phyloP scores from a whole-genome alignment of 2,329 filamentous ascomycete genomes.

The Amphichorda felina region DNA sequence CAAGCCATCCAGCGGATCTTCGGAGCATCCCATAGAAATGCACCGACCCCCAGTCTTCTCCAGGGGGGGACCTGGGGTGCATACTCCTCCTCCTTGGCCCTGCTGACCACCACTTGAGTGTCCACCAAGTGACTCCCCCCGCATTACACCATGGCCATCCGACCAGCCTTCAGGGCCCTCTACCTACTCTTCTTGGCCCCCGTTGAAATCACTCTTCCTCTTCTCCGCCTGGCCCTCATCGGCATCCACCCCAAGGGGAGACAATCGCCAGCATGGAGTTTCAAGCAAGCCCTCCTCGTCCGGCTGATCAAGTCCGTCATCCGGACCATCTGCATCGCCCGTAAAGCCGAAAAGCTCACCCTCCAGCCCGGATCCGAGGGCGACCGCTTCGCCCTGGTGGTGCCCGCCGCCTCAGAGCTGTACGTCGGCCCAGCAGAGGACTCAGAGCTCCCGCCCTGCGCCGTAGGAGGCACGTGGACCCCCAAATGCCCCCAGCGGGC shows the following conservation, averaged over 20 bases:
- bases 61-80: too few relatives aligned
- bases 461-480: conserved; percentile 1
- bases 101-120: too few relatives aligned
- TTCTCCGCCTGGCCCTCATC: background rate
- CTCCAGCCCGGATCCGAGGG: background rate
- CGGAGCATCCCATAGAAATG: too few relatives aligned
- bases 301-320: background rate
- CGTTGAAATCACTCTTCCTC: background rate
- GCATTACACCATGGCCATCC: conserved; percentile 1
- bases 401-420: background rate
- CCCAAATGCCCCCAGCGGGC: background rate
- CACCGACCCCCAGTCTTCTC: too few relatives aligned
- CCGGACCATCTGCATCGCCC: background rate
- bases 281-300: background rate
- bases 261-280: background rate
- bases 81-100: too few relatives aligned
- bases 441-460: background rate
- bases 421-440: background rate
- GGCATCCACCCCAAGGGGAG: background rate
- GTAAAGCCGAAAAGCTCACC: background rate
- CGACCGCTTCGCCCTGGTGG: background rate
- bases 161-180: background rate
- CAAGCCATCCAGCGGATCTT: too few relatives aligned
- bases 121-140: too few relatives aligned
- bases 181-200: conserved; percentile 1